phyloP scores from a whole-genome alignment of 257 asterid genomes.

The Vinca minor region DNA sequence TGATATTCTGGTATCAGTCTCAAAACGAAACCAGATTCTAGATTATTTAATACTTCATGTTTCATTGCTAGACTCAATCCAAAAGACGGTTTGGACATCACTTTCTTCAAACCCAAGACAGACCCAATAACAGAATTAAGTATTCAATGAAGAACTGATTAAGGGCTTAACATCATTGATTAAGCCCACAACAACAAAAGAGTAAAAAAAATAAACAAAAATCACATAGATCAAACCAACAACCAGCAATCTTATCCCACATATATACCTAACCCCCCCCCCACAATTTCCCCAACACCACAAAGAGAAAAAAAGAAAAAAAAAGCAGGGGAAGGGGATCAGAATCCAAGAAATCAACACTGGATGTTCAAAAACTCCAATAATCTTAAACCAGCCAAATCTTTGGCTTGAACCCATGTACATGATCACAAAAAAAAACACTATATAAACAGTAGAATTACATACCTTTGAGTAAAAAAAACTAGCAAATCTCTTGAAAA shows the following conservation, averaged over 20 bases:
- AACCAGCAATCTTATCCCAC: not conserved
- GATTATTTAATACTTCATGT: too few species aligned
- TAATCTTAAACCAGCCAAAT: not conserved
- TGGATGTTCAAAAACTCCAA: not conserved
- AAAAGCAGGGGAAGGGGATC: not conserved
- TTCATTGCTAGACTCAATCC: too few species aligned
- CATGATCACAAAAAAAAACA: not conserved
- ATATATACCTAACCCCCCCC: too few species aligned
- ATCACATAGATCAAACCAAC: not conserved
- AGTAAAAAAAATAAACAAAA: not conserved
- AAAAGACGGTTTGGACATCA: too few species aligned
- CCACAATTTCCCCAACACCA: not conserved
- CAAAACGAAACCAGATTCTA: too few species aligned
- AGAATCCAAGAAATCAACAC: not conserved
- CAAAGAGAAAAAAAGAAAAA: not conserved
- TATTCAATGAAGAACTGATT: too few species aligned
- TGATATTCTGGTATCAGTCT: too few species aligned
- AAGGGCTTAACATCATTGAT: too few species aligned
- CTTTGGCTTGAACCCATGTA: not conserved
- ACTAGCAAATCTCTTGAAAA: slow-evolving; percentile 1
- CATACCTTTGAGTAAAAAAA: not conserved
- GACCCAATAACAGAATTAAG: not conserved
- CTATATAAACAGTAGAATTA: not conserved
- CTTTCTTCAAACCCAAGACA: too few species aligned
- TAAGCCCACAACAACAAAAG: not conserved